Conservation (phyloP, 2,329 filamentous ascomycete genomes). For the Penicillium sp. region DNA sequence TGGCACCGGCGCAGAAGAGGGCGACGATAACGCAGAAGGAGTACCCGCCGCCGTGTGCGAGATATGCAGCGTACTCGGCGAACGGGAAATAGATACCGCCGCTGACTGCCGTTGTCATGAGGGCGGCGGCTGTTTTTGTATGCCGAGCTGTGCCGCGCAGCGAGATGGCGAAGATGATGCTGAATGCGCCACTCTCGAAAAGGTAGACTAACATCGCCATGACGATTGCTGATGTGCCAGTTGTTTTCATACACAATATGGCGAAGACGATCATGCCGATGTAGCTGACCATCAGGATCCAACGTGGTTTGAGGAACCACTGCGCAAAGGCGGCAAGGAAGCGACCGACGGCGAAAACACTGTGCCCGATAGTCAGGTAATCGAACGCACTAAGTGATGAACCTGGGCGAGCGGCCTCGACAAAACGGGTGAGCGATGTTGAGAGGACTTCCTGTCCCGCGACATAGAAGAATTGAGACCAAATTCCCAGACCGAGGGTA, state of each 20-base stretch:
- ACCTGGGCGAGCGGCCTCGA: constrained; percentile 39
- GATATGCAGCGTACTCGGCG: constrained; percentile 48
- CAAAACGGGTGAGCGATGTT: constrained; percentile 47
- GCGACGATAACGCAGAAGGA: constrained; percentile 54
- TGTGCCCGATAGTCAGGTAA: constrained; percentile 54
- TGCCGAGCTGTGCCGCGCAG: constrained; percentile 57
- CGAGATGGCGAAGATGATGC: constrained; percentile 56
- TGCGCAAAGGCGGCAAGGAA: constrained; percentile 54
- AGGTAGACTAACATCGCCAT: constrained; percentile 54
- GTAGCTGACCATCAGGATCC: constrained; percentile 54
- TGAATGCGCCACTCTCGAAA: constrained; percentile 59
- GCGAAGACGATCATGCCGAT: constrained; percentile 52
- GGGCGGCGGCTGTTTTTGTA: constrained; percentile 54
- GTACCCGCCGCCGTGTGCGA: constrained; percentile 42
- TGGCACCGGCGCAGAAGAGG: constrained; percentile 48
- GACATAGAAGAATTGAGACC: constrained; percentile 59
- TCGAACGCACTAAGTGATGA: constrained; percentile 37
- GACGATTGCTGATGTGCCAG: constrained; percentile 44
- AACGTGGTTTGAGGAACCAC: constrained; percentile 56
- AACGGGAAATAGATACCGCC: constrained; percentile 56
- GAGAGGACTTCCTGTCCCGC: constrained; percentile 58
- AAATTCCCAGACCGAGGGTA: constrained; percentile 53
- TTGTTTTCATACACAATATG: constrained; percentile 50
- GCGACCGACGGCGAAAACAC: constrained; percentile 56
- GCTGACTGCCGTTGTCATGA: constrained; percentile 53